These are phyloP conservation scores for Tolypocladium pustulatum DNA, from an alignment of 2,329 filamentous ascomycete species.

Conservation along the genomic window DNA sequence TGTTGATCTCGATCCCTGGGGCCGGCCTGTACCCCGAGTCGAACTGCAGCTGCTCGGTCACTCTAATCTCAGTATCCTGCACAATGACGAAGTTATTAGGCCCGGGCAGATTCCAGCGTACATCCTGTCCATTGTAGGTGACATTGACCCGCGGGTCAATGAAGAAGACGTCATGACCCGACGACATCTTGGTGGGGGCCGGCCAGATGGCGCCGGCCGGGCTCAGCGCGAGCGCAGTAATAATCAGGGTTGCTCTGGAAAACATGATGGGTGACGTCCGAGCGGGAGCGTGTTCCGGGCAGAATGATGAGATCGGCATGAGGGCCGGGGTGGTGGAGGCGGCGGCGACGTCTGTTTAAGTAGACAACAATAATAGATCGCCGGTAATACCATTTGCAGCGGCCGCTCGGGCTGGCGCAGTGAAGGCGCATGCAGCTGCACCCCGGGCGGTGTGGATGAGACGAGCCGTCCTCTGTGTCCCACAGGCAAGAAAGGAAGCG, in stretches of 20 bases:
- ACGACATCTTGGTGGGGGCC: constrained; percentile 37
- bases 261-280: background rate
- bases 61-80: constrained; percentile 18
- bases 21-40: constrained; percentile 27
- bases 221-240: constrained; percentile 27
- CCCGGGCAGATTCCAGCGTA: background rate
- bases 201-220: constrained; percentile 48
- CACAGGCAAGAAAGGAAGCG: background rate
- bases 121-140: constrained; percentile 43
- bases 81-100: background rate
- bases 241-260: constrained; percentile 13
- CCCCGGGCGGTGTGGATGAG: background rate
- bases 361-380: background rate
- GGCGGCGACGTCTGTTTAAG: background rate
- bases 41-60: constrained; percentile 2
- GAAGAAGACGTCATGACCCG: constrained; percentile 41
- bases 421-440: background rate
- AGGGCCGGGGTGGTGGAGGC: background rate
- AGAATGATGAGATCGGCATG: background rate
- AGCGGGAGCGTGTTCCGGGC: background rate
- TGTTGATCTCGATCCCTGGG: constrained; percentile 28
- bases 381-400: background rate
- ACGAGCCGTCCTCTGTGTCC: background rate
- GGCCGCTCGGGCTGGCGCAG: background rate
- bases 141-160: constrained; percentile 40